A percentile compares a stretch with the other conserved stretches of the same genome.
Evolutionary conservation across 208 protist species (phyloP).

Genomic region (Wallacemonas collosoma): DNA sequence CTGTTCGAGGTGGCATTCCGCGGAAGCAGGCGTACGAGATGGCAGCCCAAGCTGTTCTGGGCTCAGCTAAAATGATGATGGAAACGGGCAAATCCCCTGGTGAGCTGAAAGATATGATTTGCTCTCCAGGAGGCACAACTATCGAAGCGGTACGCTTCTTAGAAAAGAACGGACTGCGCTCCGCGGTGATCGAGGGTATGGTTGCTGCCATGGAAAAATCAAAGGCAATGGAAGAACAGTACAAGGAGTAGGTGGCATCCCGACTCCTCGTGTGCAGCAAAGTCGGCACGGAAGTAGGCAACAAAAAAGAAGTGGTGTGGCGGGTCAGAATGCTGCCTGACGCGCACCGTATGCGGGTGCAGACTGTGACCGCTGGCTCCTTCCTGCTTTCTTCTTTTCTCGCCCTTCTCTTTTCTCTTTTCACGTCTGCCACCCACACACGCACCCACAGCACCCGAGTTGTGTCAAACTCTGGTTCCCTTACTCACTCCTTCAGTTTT

Average conservation of each 20-base stretch:
- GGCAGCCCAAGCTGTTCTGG: slow-evolving; percentile 92
- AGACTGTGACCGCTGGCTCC: no score
- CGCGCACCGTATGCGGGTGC: no score
- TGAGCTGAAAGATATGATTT: slow-evolving; percentile 93
- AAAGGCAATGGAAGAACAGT: slow-evolving; percentile 70
- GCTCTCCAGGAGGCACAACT: slow-evolving; percentile 95
- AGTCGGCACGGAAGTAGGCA: neutral
- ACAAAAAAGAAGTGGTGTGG: neutral
- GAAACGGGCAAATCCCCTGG: slow-evolving; percentile 62
- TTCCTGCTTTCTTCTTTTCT: no score
- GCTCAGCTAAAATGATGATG: slow-evolving; percentile 92
- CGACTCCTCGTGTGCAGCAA: neutral
- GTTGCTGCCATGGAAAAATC: slow-evolving; percentile 89
- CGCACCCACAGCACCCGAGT: no score
- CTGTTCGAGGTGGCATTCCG: slow-evolving; percentile 89
- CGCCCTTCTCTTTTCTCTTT: no score
- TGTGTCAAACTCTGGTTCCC: no score
- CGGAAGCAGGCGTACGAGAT: slow-evolving; percentile 85
- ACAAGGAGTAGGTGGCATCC: slow-evolving; percentile 22
- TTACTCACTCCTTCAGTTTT: no score
- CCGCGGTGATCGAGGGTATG: slow-evolving; percentile 93
- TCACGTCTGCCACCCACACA: no score
- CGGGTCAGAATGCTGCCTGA: no score
- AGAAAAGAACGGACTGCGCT: slow-evolving; percentile 90
- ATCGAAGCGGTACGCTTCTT: slow-evolving; percentile 94